Percentiles rank a stretch among this genome's conserved stretches.
These are phyloP conservation scores for Catharanthus roseus DNA, from an alignment of 257 asterid genomes.

Conservation along the genomic window DNA sequence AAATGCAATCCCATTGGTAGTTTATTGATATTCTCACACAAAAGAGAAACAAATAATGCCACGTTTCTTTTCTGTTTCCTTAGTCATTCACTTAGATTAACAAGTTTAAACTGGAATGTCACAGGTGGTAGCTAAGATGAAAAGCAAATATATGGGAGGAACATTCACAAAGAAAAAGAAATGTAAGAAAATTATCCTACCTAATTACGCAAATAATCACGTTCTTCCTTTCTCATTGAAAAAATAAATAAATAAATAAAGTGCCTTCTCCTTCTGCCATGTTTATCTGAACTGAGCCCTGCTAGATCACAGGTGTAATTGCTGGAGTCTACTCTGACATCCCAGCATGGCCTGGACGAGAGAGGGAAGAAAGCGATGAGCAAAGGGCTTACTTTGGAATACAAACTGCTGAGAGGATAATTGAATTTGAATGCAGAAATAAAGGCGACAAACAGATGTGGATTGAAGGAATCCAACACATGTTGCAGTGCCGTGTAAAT, in stretches of 20 bases:
- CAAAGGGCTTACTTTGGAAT: conserved; percentile 67
- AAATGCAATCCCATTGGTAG: not conserved
- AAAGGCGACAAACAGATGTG: conserved; percentile 66
- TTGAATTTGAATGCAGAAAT: conserved; percentile 72
- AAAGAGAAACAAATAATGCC: not conserved
- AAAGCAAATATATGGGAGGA: conserved; percentile 87
- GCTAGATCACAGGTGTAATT: conserved; percentile 39
- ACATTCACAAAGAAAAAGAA: conserved; percentile 94
- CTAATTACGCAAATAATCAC: not conserved
- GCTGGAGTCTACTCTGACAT: conserved; percentile 50
- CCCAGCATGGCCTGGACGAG: conserved; percentile 75
- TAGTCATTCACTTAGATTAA: not conserved
- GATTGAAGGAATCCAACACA: conserved; percentile 70
- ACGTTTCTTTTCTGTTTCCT: not conserved
- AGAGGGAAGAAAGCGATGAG: conserved; percentile 34
- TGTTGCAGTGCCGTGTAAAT: conserved; percentile 51
- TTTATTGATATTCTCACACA: not conserved
- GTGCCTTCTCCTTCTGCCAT: too few relatives aligned
- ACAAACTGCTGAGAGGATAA: conserved; percentile 66
- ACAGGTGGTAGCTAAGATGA: conserved; percentile 81
- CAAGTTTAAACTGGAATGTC: conserved; percentile 10
- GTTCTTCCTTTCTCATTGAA: too few relatives aligned
- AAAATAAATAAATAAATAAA: too few relatives aligned
- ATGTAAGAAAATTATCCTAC: conserved; percentile 34
- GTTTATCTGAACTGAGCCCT: conserved; percentile 9